These are phyloP conservation scores for Claviceps quebecensis DNA, from an alignment of 2,329 filamentous ascomycete species.

Conservation along the genomic window DNA sequence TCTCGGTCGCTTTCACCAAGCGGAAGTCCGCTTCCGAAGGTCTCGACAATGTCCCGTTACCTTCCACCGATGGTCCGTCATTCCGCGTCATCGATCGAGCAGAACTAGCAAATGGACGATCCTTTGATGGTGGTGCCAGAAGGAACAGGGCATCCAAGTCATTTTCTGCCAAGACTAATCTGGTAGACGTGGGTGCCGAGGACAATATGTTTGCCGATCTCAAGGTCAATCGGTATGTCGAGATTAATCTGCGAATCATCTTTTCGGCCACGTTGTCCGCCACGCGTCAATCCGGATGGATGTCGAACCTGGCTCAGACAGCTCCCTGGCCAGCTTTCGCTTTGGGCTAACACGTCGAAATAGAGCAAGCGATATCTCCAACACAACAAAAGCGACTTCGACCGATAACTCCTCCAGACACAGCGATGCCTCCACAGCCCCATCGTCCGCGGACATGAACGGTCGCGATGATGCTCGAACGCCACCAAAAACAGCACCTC, in stretches of 20 bases:
- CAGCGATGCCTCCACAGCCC: constrained; percentile 47
- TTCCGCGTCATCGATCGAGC: constrained; percentile 45
- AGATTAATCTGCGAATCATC: neutral
- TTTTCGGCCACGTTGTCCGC: too few relatives aligned
- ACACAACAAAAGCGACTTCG: constrained; percentile 45
- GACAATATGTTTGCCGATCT: constrained; percentile 46
- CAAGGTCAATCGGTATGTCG: constrained; percentile 40
- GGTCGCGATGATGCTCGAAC: constrained; percentile 16
- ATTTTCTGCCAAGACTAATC: constrained; percentile 23
- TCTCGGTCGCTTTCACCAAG: constrained; percentile 43
- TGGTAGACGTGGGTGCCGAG: constrained; percentile 29
- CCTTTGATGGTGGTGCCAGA: constrained; percentile 36
- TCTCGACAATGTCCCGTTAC: constrained; percentile 34
- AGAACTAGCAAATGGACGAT: constrained; percentile 29
- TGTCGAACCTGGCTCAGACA: too few relatives aligned
- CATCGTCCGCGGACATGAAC: constrained; percentile 37
- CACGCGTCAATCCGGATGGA: constrained; percentile 1
- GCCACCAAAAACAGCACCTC: constrained; percentile 20
- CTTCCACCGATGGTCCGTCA: constrained; percentile 31
- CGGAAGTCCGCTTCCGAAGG: constrained; percentile 46
- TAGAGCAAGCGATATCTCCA: constrained; percentile 46
- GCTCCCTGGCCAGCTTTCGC: too few relatives aligned
- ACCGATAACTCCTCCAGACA: constrained; percentile 48
- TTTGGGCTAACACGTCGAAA: constrained; percentile 22
- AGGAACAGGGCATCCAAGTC: constrained; percentile 24